Base-by-base conservation (phyloP, 192 early-diverging fungal species). In the Coemansia sp. region DNA sequence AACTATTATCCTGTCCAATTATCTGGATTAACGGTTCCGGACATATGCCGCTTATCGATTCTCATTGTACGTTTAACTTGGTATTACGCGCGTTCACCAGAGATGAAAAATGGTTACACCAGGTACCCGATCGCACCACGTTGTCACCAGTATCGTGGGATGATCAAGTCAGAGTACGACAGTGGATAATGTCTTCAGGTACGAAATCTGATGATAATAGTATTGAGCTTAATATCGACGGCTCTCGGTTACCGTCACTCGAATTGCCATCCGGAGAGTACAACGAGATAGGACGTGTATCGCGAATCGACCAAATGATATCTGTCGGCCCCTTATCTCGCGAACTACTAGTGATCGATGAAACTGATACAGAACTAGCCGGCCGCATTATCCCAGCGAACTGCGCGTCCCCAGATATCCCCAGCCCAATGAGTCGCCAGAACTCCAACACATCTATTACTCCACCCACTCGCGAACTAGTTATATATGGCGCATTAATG, bases 41-140 rank as follows among this genome's bases (percentile, higher is more conserved):
- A 0, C 85, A 86, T 47, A 86, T 86, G 85, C 74, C 80, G 15
- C 66, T 70, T 34, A 82, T 86, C 4, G 85, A 86, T 34, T 72
- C 76, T 0, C 80, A 82, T 57, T 74, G 77, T 46, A 75, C 76
- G 15, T 86, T 86, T 52, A 86, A 86, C 52, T 62, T 77, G 12
- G 41, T 82, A 0, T 18, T 86, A 7, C 77, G 74, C 12, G 80
- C 77, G 0, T 77, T 79, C 36, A 77, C 74, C 3, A 24, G 74
- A 20, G 22, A 74, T 22, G 82, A 84, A 24, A 46, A 22, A 3
- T 84, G 82, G 82, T 42, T 84, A 5, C 11, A 46, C 3, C 46
- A 71, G 18, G 18, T 78, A 41, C 70, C 73, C 16, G 80, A 83
- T 51, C 60, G 70, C 15, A 66, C 70, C 2, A n/a, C 33, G 40